Evolutionary conservation across 2,329 filamentous ascomycete species (phyloP).

Genomic region (Colletotrichum endophyticum): DNA sequence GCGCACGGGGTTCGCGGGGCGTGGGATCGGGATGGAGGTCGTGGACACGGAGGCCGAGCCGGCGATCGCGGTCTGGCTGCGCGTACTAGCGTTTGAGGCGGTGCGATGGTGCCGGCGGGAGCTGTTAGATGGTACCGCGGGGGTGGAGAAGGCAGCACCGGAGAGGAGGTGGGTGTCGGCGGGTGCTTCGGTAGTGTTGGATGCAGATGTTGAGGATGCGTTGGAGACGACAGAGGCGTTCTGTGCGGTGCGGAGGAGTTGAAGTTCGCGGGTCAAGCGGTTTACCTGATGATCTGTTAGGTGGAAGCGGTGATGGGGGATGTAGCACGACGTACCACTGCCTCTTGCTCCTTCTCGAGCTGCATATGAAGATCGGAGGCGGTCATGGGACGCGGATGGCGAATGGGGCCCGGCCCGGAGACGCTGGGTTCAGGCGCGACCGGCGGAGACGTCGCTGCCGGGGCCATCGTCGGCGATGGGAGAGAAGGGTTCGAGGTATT

Average conservation of each 20-base stretch:
- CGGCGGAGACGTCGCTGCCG: constrained; percentile 18
- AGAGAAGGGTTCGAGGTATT: constrained; percentile 32
- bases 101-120: constrained; percentile 62
- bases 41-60: constrained; percentile 40
- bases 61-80: constrained; percentile 54
- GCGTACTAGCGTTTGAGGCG: constrained; percentile 58
- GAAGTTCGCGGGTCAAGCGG: constrained; percentile 87
- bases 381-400: constrained; percentile 87
- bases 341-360: constrained; percentile 94
- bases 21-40: constrained; percentile 49
- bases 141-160: constrained; percentile 62
- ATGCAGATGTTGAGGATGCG: constrained; percentile 65
- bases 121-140: constrained; percentile 56
- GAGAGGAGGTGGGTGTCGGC: constrained; percentile 59
- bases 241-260: constrained; percentile 75
- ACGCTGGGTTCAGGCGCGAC: constrained; percentile 39
- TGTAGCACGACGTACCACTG: constrained; percentile 67
- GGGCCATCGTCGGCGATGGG: constrained; percentile 35
- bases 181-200: constrained; percentile 50
- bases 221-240: constrained; percentile 72
- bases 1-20: constrained; percentile 49
- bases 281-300: constrained; percentile 69
- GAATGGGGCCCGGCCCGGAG: constrained; percentile 72
- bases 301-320: neutral
- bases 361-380: constrained; percentile 87